Conservation (phyloP, 169 alveolate genomes). For the Cryptosporidium canis region DNA sequence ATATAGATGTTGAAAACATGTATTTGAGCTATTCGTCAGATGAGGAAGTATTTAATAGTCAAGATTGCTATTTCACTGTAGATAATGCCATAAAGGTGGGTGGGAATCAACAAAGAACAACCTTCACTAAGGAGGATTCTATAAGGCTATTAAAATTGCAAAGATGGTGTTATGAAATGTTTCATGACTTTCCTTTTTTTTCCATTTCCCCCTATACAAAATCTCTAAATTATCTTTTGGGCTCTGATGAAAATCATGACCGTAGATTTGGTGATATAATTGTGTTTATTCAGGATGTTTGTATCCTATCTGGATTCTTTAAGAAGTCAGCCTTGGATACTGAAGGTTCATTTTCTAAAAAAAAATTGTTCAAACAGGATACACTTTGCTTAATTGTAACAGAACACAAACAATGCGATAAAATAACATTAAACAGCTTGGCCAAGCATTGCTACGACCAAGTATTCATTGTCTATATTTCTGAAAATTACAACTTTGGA, state of each 20-base stretch:
- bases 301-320: constrained; percentile 22
- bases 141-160: constrained; percentile 37
- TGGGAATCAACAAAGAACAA: constrained; percentile 34
- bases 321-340: background rate
- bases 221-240: constrained; percentile 20
- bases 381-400: constrained; percentile 32
- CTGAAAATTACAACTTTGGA: constrained; percentile 25
- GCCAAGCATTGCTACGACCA: background rate
- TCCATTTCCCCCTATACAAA: constrained; percentile 62
- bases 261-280: constrained; percentile 52
- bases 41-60: constrained; percentile 31
- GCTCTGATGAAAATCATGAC: background rate
- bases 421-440: background rate
- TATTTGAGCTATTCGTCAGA: constrained; percentile 10
- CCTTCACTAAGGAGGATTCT: constrained; percentile 61
- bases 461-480: constrained; percentile 14
- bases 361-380: constrained; percentile 3
- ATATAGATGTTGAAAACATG: constrained; percentile 12
- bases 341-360: background rate
- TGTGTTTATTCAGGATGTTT: constrained; percentile 43
- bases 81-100: constrained; percentile 64
- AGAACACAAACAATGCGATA: constrained; percentile 23
- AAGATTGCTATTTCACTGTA: constrained; percentile 44
- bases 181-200: constrained; percentile 60
- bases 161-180: constrained; percentile 67